Conservation (phyloP, 202 grass and related monocot genomes). For the Setaria viridis region DNA sequence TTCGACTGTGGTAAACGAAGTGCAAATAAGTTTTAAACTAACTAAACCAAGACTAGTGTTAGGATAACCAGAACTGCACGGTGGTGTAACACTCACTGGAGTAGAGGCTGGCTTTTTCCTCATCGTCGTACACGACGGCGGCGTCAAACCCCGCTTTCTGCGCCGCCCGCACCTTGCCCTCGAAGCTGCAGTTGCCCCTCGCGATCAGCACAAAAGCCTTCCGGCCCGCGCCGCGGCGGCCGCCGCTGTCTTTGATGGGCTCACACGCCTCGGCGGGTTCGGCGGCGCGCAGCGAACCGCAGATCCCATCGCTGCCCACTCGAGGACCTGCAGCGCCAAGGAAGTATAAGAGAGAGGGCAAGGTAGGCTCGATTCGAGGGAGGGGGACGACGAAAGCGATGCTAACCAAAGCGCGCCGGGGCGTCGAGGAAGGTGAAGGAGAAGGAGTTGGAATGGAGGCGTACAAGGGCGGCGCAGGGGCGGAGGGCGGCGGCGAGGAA, state of each 20-base stretch:
- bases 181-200: conserved; percentile 80
- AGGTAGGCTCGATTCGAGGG: not conserved
- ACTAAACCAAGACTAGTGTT: not conserved
- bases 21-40: not conserved
- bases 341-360: not conserved
- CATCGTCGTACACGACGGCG: conserved; percentile 75
- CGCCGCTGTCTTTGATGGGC: conserved; percentile 42
- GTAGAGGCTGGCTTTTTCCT: conserved; percentile 81
- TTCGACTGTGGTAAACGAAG: not conserved
- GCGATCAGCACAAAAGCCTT: conserved; percentile 66
- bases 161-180: conserved; percentile 74
- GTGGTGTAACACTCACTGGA: conserved; percentile 60
- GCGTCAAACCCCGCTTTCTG: conserved; percentile 74
- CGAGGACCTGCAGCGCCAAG: conserved; percentile 52
- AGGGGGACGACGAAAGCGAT: not conserved
- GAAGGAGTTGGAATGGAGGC: conserved; percentile 56
- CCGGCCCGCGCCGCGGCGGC: not conserved
- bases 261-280: conserved; percentile 67
- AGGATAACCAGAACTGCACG: not conserved
- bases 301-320: conserved; percentile 63
- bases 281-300: conserved; percentile 67
- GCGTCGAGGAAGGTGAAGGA: conserved; percentile 73
- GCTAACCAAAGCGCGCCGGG: conserved; percentile 71
- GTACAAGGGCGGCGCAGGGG: conserved; percentile 61
- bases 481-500: conserved; percentile 39